A percentile compares a stretch with the other conserved stretches of the same genome.
These are phyloP conservation scores for Phallus indusiatus DNA, from an alignment of 768 basidiomycete genomes.

Conservation along the genomic window DNA sequence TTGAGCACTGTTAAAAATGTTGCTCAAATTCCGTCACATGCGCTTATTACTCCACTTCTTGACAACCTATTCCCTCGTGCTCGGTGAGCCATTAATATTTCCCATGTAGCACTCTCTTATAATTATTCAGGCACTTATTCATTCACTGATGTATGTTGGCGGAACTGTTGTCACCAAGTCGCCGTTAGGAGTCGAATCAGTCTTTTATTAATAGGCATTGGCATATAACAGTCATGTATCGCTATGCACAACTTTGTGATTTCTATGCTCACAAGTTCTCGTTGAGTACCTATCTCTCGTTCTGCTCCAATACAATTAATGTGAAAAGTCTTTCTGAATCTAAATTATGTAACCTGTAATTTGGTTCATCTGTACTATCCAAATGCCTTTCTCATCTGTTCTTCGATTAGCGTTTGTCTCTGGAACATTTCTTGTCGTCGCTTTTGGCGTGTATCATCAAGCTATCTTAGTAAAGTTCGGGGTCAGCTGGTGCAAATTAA, in stretches of 20 bases:
- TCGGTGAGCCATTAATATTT: slow-evolving; percentile 24
- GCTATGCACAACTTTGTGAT: neutral
- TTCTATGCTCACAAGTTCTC: neutral
- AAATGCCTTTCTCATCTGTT: no score
- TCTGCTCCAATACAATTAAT: neutral
- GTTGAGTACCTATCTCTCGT: neutral
- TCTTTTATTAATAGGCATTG: slow-evolving; percentile 81
- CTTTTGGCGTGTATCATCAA: slow-evolving; percentile 37
- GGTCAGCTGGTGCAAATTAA: no score
- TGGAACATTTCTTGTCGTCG: slow-evolving; percentile 28
- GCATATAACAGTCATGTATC: slow-evolving; percentile 38
- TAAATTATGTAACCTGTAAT: neutral
- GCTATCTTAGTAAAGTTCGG: slow-evolving; percentile 26
- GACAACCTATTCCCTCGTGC: slow-evolving; percentile 67
- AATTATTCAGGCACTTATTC: slow-evolving; percentile 42
- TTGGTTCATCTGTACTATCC: neutral
- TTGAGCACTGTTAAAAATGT: slow-evolving; percentile 24
- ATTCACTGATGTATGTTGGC: slow-evolving; percentile 89
- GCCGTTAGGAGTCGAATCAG: slow-evolving; percentile 63
- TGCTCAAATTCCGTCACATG: slow-evolving; percentile 25
- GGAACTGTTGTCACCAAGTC: slow-evolving; percentile 78
- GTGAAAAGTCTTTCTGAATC: neutral
- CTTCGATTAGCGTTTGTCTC: slow-evolving; percentile 10
- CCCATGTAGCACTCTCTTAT: neutral
- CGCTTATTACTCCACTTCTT: slow-evolving; percentile 69